Evolutionary conservation across 768 basidiomycete genomes (phyloP), one percentile per base, ranked within the genome.

Genomic region (Collybia sordida): DNA sequence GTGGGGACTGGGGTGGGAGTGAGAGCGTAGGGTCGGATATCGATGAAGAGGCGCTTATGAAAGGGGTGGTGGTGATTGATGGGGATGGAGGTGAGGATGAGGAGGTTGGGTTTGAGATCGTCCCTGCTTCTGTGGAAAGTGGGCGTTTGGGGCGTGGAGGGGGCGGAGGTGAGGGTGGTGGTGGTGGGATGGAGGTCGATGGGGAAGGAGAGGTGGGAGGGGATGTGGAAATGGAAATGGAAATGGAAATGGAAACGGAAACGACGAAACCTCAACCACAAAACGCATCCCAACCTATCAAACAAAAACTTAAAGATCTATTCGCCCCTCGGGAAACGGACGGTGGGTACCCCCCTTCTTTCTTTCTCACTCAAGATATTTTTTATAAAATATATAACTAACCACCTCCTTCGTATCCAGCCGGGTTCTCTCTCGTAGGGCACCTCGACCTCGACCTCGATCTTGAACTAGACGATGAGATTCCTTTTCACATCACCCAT

Each of bases 311-410:
- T 18, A 88, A 88, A 59, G 85, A 88, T 54, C 69, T 92, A 4
- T 91, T 93, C 56, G 83, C 83, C 15, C 86, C 88, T 0, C 74
- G 73, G 18, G 83, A 84, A 54, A 82, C 83, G 50, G 79, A 85
- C 60, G 79, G 87, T 85, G 56, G n/a, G 71, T 62, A n/a, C 45
- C 12, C 24, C 0, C 7, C 40, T n/a, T 3, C 21, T 48, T 45
- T 42, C 8, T 45, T 47, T 42, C 34, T 45, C 8, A 45, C n/a
- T n/a, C n/a, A n/a, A n/a, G n/a, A n/a, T n/a, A 25, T 21, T 2
- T 18, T 34, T n/a, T n/a, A n/a, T n/a, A n/a, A n/a, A n/a, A n/a
- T n/a, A n/a, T n/a, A n/a, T n/a, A n/a, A n/a, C n/a, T n/a, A n/a
- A n/a, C n/a, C n/a, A n/a, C n/a, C n/a, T n/a, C n/a, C n/a, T n/a